Evolutionary conservation across 1,139 yeast genomes (phyloP), one percentile per base, ranked within the genome.

Genomic region (Zygosaccharomyces sapae): DNA sequence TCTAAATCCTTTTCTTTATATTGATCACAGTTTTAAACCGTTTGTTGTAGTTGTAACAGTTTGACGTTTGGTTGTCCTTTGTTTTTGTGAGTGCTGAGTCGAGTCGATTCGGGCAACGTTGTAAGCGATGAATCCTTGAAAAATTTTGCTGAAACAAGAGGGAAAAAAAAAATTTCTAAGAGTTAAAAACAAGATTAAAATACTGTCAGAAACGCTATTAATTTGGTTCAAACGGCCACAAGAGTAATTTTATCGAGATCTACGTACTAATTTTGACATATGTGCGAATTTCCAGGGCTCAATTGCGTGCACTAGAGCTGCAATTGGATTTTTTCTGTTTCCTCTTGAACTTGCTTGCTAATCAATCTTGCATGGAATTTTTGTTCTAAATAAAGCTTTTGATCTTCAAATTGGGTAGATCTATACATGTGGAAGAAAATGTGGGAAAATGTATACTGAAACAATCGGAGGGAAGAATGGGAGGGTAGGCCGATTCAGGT

Each of bases 121-220:
- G 31, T 19, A 37, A 37, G 40, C 40, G 40, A 37, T 10, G 13
- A 16, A 27, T 16, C 16, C 16, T 16, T 37, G 40, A 16, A 24
- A 37, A 37, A 30, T 39, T 45, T 36, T 43, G 33, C 41, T 18
- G 33, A 25, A 22, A 40, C 40, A 40, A 46, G 43, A 45, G 29
- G 40, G 36, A 38, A 35, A 30, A 45, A 18, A 22, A 33, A 22
- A 12, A 22, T 10, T 19, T 27, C 4, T 30, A 43, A 39, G 33
- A 42, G 41, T 46, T 45, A 31, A 33, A 13, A 33, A 33, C n/a
- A 10, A 9, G 12, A 27, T 10, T 10, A 10, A 9, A 27, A 27
- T 5, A 27, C 9, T 10, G 3, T 8, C n/a, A 10, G 9, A 10
- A 27, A 5, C n/a, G 12, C 4, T 9, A 8, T 7, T 10, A 27